Base-by-base conservation (phyloP, 306 rosid genomes). In the Sesbania bispinosa region DNA sequence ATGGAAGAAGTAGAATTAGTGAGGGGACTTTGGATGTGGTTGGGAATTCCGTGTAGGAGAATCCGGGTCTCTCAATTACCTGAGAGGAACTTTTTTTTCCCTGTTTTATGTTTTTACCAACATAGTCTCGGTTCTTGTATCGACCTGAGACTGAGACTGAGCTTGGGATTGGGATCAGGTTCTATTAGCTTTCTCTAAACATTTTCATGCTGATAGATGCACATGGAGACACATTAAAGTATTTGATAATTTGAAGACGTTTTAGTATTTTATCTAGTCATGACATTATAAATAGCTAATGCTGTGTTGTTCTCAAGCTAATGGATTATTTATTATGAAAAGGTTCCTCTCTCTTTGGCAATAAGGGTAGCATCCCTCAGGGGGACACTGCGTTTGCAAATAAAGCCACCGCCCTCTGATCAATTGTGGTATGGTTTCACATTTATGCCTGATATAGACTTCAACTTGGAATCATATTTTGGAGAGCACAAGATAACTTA, bases 341-440 rank as follows among this genome's bases (percentile, higher is more conserved):
- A 94, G 98, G 98, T 91, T 74, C 96, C 98, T 27, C 75, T 94
- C 74, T 83, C 89, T 65, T 67, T 94, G 87, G 88, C 79, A 47
- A 76, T 94, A 86, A 86, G 92, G 87, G 61, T 89, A 77, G 60
- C 89, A 75, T 89, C 96, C 51, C 91, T 90, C 54, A 83, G 84
- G 82, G 97, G 98, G 76, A 90, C 96, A 51, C 39, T 94, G 73
- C 94, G 92, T 54, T 70, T 94, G 69, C 95, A 87, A 59, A 83
- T 94, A 84, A 94, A 91, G 83, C 96, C 97, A 8, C 99, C 99
- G 75, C 99, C 99, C 43, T 86, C 96, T 14, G 97, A 94, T 83
- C 92, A 84, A 39, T 51, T 94, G 73, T 94, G 99, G 97, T 86
- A 81, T 77, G 78, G 88, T 77, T 94, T 94, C 84, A 94, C 97